Evolutionary conservation across 2,329 filamentous ascomycete species (phyloP), one percentile per base, ranked within the genome.

Genomic region (Trematosphaeria pertusa): DNA sequence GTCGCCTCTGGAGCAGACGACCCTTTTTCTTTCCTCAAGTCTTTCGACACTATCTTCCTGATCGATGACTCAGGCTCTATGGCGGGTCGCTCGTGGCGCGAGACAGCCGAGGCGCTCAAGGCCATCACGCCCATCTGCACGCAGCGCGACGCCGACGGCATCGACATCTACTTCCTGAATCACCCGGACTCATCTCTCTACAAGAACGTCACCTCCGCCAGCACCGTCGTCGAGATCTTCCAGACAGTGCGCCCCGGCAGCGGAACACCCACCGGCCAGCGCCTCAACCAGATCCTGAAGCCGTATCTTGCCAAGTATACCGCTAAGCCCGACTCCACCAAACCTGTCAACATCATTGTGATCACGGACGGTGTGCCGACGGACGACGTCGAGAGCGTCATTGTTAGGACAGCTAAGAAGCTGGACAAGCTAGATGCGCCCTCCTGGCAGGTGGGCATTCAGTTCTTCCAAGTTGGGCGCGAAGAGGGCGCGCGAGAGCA

Each of bases 41-140:
- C 79, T 12, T 97, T 96, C 67, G 91, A 97, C 73, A 97, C 91
- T 22, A 75, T 93, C 45, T 92, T 97, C 69, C 74, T 97, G 1
- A 90, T 97, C 65, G 93, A 97, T 67, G 93, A 97, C 75, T 91
- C 87, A n/a, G 84, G 85, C 4, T 92, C 87, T 59, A 97, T 97
- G 93, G 76, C 78, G 1, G 89, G 87, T 12, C 66, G 75, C n/a
- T 81, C 80, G 17, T 97, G 93, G 93, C 71, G 75, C 10, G 89
- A 97, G 70, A 89, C 89, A 0, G 75, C 80, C 19, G 76, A 81
- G 7, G 89, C 88, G 1, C 81, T 97, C 2, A 74, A 80, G 22
- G 79, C 84, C 37, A 91, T 97, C 62, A 82, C 90, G 0, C 90
- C 90, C 0, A 87, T 96, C 62, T 95, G 92, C 73, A 89, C 89